Evolutionary conservation across 2,329 filamentous ascomycete species (phyloP).

Genomic region (Emergomyces pasteurianus): DNA sequence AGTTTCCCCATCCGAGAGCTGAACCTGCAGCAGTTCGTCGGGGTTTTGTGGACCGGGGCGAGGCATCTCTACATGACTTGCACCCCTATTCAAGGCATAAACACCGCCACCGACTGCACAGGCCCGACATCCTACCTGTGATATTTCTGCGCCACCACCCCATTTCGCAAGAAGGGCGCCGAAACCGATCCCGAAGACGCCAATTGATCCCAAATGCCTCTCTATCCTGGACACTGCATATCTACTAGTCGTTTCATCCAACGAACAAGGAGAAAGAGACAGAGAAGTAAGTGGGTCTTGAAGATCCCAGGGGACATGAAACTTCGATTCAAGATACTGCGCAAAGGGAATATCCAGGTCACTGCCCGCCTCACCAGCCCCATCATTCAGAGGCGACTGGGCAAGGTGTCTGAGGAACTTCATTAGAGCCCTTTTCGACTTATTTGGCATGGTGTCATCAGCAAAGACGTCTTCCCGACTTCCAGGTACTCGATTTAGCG

Average conservation of each 20-base stretch:
- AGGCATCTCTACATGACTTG: conserved; percentile 30
- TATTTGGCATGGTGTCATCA: conserved; percentile 60
- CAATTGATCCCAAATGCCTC: conserved; percentile 74
- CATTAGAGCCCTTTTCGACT: conserved; percentile 77
- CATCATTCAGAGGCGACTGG: conserved; percentile 45
- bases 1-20: conserved; percentile 26
- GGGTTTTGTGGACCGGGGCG: conserved; percentile 3
- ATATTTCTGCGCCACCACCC: conserved; percentile 78
- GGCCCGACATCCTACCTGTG: conserved; percentile 83
- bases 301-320: conserved; percentile 56
- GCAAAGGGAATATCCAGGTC: conserved; percentile 44
- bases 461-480: conserved; percentile 87
- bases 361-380: conserved; percentile 41
- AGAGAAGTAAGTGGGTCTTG: conserved; percentile 57
- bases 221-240: conserved; percentile 63
- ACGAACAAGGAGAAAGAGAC: conserved; percentile 55
- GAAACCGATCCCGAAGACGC: conserved; percentile 78
- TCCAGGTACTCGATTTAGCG: conserved; percentile 64
- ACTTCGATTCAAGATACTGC: conserved; percentile 38
- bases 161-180: conserved; percentile 85
- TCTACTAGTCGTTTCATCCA: conserved; percentile 46
- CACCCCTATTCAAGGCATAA: conserved; percentile 69
- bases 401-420: conserved; percentile 85
- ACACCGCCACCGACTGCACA: conserved; percentile 81
- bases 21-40: conserved; percentile 16